These are phyloP conservation scores for Colletotrichum viniferum DNA, from an alignment of 2,329 filamentous ascomycete species.

Conservation along the genomic window DNA sequence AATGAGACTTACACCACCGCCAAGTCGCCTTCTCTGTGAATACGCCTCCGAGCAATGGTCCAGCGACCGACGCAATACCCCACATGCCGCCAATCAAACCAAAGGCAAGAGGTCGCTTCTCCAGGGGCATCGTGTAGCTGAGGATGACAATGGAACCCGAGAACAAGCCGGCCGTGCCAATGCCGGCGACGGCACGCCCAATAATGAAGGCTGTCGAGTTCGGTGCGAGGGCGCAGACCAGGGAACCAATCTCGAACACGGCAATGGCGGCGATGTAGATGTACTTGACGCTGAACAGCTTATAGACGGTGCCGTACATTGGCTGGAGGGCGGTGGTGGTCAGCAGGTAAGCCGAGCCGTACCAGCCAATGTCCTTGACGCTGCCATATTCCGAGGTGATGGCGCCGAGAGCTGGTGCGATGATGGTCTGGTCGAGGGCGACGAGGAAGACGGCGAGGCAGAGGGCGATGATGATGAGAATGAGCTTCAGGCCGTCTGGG, in stretches of 20 bases:
- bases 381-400: slow-evolving; percentile 51
- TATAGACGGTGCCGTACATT: slow-evolving; percentile 54
- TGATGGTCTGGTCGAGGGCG: slow-evolving; percentile 54
- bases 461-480: slow-evolving; percentile 47
- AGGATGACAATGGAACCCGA: slow-evolving; percentile 55
- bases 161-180: slow-evolving; percentile 56
- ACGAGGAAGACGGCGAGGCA: slow-evolving; percentile 54
- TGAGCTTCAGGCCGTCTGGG: slow-evolving; percentile 42
- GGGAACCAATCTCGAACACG: slow-evolving; percentile 48
- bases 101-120: slow-evolving; percentile 58
- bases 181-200: slow-evolving; percentile 55
- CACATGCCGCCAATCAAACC: slow-evolving; percentile 61
- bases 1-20: slow-evolving; percentile 47
- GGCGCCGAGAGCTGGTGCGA: slow-evolving; percentile 56
- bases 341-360: slow-evolving; percentile 53
- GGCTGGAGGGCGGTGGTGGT: slow-evolving; percentile 54
- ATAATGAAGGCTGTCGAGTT: slow-evolving; percentile 54
- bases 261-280: slow-evolving; percentile 47
- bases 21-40: slow-evolving; percentile 55
- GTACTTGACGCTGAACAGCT: slow-evolving; percentile 53
- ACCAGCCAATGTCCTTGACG: slow-evolving; percentile 57
- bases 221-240: slow-evolving; percentile 49
- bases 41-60: slow-evolving; percentile 54
- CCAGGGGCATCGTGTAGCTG: slow-evolving; percentile 52
- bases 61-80: slow-evolving; percentile 57